Conservation (phyloP, 148 eudicot genomes). For the Heliosperma pusillum region DNA sequence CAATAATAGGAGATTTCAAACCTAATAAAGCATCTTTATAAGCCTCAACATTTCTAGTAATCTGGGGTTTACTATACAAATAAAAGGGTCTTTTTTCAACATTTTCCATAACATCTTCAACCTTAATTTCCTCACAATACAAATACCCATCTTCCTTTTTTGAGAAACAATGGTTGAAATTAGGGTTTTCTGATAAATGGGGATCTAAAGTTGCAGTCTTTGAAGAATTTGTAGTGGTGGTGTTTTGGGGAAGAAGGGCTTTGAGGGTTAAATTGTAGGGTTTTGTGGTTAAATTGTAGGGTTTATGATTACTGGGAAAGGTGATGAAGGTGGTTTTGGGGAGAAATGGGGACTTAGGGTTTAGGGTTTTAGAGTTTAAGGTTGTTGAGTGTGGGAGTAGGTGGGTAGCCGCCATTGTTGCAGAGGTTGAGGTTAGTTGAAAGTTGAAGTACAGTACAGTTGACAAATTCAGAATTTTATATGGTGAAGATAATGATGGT, state of each 20-base stretch:
- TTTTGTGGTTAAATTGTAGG: background rate
- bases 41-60: slow-evolving; percentile 79
- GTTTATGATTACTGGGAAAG: background rate
- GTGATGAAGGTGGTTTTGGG: background rate
- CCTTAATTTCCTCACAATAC: slow-evolving; percentile 80
- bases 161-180: slow-evolving; percentile 49
- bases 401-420: background rate
- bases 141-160: slow-evolving; percentile 74
- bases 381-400: background rate
- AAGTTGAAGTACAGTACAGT: background rate
- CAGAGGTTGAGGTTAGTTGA: background rate
- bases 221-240: too few relatives aligned
- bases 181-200: background rate
- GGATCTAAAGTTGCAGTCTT: slow-evolving; percentile 7
- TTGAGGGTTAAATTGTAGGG: slow-evolving; percentile 2
- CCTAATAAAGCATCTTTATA: slow-evolving; percentile 80
- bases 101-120: slow-evolving; percentile 64
- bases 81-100: slow-evolving; percentile 89
- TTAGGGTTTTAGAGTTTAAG: background rate
- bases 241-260: background rate
- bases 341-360: background rate
- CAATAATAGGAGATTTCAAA: slow-evolving; percentile 62
- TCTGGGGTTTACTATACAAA: slow-evolving; percentile 84
- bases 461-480: background rate
- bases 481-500: background rate